A percentile compares a stretch with the other conserved stretches of the same genome.
Evolutionary conservation across 2,329 filamentous ascomycete species (phyloP).

Genomic region (Arthrobotrys pseudoclavata): DNA sequence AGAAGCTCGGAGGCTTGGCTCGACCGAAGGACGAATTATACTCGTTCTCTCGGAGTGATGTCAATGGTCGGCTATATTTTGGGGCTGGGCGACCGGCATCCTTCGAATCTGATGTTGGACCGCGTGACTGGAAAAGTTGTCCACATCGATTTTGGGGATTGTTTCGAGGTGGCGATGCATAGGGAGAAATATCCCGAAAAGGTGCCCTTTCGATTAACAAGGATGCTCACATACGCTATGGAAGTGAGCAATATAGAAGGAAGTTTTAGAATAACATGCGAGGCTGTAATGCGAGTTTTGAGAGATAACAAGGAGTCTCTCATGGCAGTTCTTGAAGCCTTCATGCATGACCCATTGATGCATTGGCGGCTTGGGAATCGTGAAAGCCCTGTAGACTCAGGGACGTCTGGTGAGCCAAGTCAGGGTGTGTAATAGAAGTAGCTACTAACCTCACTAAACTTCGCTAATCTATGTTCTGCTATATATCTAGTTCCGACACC

Average conservation of each 20-base stretch:
- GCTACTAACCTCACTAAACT: background rate
- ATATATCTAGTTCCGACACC: background rate
- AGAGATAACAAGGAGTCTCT: conserved; percentile 97
- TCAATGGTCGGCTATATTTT: conserved; percentile 99
- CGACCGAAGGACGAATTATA: conserved; percentile 98
- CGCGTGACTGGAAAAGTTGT: conserved; percentile 95
- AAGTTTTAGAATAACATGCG: conserved; percentile 96
- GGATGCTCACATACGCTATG: conserved; percentile 99
- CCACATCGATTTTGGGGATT: conserved; percentile 99
- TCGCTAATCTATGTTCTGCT: background rate
- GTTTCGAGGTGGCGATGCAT: conserved; percentile 99
- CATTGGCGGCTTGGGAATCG: conserved; percentile 82
- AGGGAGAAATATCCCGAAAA: conserved; percentile 98
- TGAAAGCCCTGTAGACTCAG: conserved; percentile 62
- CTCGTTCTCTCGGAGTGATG: conserved; percentile 96
- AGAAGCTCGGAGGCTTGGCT: conserved; percentile 99
- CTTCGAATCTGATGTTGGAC: conserved; percentile 97
- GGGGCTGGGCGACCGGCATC: conserved; percentile 94
- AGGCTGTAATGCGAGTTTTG: conserved; percentile 97
- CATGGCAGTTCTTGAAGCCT: conserved; percentile 98
- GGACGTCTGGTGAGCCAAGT: conserved; percentile 30
- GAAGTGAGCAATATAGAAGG: conserved; percentile 99
- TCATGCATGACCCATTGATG: conserved; percentile 98
- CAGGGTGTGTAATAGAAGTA: conserved; percentile 14
- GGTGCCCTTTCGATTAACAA: conserved; percentile 95